Base-by-base conservation (phyloP, 306 rosid species). In the Abrus precatorius region DNA sequence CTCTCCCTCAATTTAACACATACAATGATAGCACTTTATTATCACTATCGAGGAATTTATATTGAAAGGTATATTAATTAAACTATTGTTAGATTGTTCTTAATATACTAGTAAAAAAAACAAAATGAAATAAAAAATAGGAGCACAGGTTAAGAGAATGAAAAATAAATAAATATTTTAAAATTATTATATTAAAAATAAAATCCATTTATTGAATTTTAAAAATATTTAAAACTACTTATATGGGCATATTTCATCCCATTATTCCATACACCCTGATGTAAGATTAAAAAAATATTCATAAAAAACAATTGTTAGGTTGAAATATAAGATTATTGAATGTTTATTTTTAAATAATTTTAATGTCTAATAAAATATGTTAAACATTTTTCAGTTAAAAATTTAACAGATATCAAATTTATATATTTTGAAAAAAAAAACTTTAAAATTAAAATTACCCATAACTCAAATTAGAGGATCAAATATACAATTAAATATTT, bases 11-110 rank as follows among this genome's bases (percentile, higher is more conserved):
- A 12, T 33, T 7, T 11, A 34, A 33, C 43, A 10, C 40, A 34
- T 14, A 45, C 64, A 59, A 9, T 73, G 5, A 47, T 49, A 40
- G 3, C 59, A 52, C 68, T 80, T 30, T 63, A 72, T 68, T 52
- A 72, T 80, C 79, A 62, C 72, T 74, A 63, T 41, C 84, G 57
- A 36, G 13, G 30, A n/a, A 65, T n/a, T 54, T 65, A 50, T 77
- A 50, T 28, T 30, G 29, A 28, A 4, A 34, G n/a, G n/a, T n/a
- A n/a, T n/a, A 20, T 20, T 20, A 20, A 20, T 20, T 20, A 20
- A 20, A 20, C 20, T 20, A 20, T 20, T 20, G n/a, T 28, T 28
- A 57, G 7, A 7, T 36, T 36, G 38, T 29, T 29, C 47, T 6
- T 43, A 9, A 57, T 7, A 56, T 53, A 53, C 59, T n/a, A 53